These are phyloP conservation scores for Kingdonia uniflora DNA, from an alignment of 164 flowering plant species.

Conservation along the genomic window DNA sequence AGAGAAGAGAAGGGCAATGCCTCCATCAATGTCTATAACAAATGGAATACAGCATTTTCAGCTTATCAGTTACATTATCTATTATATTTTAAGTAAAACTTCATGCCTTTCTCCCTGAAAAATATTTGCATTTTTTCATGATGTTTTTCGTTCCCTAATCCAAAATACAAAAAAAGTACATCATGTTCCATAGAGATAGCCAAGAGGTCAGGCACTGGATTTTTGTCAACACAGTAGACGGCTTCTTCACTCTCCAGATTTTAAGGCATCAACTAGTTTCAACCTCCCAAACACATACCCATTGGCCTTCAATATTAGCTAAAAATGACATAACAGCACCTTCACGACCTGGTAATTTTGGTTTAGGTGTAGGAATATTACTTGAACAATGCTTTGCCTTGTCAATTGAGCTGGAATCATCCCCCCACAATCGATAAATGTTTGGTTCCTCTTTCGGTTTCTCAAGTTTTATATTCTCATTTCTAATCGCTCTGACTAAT, in stretches of 20 bases:
- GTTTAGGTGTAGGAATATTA: slow-evolving; percentile 83
- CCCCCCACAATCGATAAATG: slow-evolving; percentile 65
- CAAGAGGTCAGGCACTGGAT: slow-evolving; percentile 62
- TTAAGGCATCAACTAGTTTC: slow-evolving; percentile 75
- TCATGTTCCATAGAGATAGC: slow-evolving; percentile 69
- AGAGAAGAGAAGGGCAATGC: no score
- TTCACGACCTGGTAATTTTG: slow-evolving; percentile 81
- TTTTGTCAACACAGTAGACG: slow-evolving; percentile 74
- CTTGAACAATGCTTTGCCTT: slow-evolving; percentile 41
- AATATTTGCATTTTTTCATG: slow-evolving; percentile 42
- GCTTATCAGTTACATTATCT: no score
- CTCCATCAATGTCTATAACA: no score
- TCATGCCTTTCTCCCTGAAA: no score
- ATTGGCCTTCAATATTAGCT: slow-evolving; percentile 58
- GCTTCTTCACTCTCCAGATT: slow-evolving; percentile 62
- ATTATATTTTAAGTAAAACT: no score
- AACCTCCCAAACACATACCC: slow-evolving; percentile 97
- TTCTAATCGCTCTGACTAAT: slow-evolving; percentile 56
- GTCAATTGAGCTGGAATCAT: slow-evolving; percentile 53
- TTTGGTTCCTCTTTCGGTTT: slow-evolving; percentile 61
- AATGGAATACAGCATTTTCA: no score
- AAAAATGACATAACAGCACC: slow-evolving; percentile 77
- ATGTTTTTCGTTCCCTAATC: slow-evolving; percentile 62
- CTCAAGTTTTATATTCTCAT: slow-evolving; percentile 67
- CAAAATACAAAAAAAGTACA: slow-evolving; percentile 63